These are phyloP conservation scores for Nannochloris sp. DNA, from an alignment of 139 green algal species.

Conservation along the genomic window DNA sequence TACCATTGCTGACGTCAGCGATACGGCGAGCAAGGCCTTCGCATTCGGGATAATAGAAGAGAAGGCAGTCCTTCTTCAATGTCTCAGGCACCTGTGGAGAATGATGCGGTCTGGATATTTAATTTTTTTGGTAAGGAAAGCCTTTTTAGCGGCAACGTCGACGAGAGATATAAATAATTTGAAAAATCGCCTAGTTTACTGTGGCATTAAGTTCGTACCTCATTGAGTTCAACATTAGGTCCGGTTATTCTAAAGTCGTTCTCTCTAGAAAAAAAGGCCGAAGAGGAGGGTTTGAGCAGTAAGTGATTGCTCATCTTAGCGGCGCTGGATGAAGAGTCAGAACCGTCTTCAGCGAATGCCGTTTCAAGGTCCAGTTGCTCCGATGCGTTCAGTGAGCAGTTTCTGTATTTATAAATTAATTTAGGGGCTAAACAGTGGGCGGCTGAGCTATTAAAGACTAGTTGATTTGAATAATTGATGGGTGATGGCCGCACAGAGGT, in stretches of 20 bases:
- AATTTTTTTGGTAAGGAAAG: background rate
- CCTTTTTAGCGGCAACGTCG: background rate
- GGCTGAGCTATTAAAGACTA: too few species aligned
- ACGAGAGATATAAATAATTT: background rate
- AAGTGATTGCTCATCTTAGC: slow-evolving; percentile 28
- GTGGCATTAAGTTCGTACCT: slow-evolving; percentile 1
- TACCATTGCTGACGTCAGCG: slow-evolving; percentile 39
- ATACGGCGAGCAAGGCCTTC: slow-evolving; percentile 73
- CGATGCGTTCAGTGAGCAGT: too few species aligned
- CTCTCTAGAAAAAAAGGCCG: background rate
- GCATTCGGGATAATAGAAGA: slow-evolving; percentile 86
- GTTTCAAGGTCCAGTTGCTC: too few species aligned
- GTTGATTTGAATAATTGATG: too few species aligned
- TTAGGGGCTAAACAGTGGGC: too few species aligned
- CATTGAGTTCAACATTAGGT: slow-evolving; percentile 38
- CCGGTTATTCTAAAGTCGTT: slow-evolving; percentile 44
- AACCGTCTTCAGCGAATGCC: too few species aligned
- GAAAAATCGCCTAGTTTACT: background rate
- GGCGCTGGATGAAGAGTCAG: too few species aligned
- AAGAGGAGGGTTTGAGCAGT: slow-evolving; percentile 7
- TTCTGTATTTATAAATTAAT: too few species aligned
- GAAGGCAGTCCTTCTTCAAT: slow-evolving; percentile 70
- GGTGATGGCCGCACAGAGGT: too few species aligned
- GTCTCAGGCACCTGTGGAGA: slow-evolving; percentile 22
- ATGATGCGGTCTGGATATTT: background rate